phyloP scores from a whole-genome alignment of 495 filamentous ascomycete genomes.

The Pyrenula aspistea region DNA sequence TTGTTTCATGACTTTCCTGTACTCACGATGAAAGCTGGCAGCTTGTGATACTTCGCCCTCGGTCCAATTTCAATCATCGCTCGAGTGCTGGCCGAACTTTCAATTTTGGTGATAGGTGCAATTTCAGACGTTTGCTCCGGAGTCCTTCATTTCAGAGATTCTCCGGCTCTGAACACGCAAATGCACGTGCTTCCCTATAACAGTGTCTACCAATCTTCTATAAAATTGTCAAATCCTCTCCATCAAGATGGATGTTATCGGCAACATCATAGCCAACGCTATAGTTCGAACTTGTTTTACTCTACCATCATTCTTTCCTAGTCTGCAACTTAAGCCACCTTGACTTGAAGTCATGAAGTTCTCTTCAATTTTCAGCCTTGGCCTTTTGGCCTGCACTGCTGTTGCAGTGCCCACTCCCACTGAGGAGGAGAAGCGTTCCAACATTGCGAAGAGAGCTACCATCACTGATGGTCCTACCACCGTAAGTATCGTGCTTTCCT shows the following conservation, averaged over 20 bases:
- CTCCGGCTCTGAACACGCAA: background rate
- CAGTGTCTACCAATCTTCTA: background rate
- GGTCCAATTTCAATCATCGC: background rate
- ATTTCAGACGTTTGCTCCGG: background rate
- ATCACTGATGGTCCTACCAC: slow-evolving; percentile 14
- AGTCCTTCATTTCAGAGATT: background rate
- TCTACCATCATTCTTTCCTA: background rate
- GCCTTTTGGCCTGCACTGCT: background rate
- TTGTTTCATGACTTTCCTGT: background rate
- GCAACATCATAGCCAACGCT: background rate
- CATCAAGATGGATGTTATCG: background rate
- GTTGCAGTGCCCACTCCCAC: slow-evolving; percentile 6
- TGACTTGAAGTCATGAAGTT: background rate
- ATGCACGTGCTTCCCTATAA: background rate
- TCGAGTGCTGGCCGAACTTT: background rate
- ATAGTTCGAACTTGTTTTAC: background rate
- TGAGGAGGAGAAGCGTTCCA: slow-evolving; percentile 3
- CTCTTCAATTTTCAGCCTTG: background rate
- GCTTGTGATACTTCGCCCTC: background rate
- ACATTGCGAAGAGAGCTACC: slow-evolving; percentile 16
- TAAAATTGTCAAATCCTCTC: background rate
- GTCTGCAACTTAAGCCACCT: background rate
- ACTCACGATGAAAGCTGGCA: background rate
- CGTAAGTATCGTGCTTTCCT: background rate
- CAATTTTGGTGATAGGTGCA: background rate